A percentile compares a stretch with the other conserved stretches of the same genome.
Evolutionary conservation across 2,329 filamentous ascomycete species (phyloP).

Genomic region (Coleophoma crateriformis): DNA sequence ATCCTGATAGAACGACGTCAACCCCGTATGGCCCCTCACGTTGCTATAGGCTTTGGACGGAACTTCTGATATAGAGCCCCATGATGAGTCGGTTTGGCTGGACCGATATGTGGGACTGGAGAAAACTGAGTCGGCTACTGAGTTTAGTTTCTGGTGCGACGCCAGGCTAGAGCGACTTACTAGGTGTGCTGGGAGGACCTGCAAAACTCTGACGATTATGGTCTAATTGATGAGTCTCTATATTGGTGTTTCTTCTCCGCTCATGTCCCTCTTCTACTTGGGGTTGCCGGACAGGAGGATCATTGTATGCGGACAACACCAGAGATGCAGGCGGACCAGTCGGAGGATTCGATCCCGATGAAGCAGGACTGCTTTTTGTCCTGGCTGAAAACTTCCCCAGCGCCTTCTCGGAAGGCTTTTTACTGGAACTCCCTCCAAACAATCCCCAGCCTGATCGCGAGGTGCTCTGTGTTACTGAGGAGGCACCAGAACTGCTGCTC

Average conservation of each 20-base stretch:
- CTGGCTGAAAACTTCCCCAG: neutral
- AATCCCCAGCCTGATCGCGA: neutral
- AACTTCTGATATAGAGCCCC: constrained; percentile 19
- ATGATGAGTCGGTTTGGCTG: constrained; percentile 22
- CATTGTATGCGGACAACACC: neutral
- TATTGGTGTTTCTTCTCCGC: neutral
- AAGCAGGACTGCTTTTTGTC: neutral
- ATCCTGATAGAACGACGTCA: neutral
- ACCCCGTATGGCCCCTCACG: neutral
- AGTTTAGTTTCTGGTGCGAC: neutral
- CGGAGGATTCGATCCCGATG: neutral
- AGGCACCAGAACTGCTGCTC: constrained; percentile 1
- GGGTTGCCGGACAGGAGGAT: neutral
- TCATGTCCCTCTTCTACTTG: neutral
- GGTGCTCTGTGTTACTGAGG: constrained; percentile 5
- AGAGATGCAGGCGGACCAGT: neutral
- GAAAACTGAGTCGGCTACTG: constrained; percentile 32
- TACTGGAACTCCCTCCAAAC: neutral
- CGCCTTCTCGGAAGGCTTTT: neutral
- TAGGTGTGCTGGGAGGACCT: neutral
- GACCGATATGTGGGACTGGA: constrained; percentile 33
- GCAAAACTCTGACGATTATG: neutral
- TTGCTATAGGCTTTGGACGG: constrained; percentile 1
- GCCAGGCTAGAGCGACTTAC: neutral
- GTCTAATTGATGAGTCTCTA: neutral